Conservation (phyloP, 2,329 filamentous ascomycete genomes). For the Clarireedia hainanense region DNA sequence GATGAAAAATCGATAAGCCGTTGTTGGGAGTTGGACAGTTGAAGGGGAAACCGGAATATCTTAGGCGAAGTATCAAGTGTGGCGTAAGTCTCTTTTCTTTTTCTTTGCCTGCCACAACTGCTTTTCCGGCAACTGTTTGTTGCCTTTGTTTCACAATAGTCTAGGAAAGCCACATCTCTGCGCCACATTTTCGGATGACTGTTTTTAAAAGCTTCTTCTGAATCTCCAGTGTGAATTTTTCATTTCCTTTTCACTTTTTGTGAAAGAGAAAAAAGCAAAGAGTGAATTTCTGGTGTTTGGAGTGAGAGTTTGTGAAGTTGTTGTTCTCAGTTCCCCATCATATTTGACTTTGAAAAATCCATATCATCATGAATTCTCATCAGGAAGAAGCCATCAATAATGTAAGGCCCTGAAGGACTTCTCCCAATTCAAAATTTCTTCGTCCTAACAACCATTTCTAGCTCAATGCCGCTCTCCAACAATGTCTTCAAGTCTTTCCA, state of each 20-base stretch:
- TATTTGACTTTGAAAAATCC: neutral
- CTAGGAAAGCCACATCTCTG: neutral
- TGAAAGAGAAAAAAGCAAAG: neutral
- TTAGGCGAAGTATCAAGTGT: neutral
- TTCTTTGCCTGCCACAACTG: neutral
- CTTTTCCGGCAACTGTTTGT: neutral
- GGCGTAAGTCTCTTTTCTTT: neutral
- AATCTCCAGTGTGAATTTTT: too few species aligned
- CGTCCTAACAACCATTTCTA: neutral
- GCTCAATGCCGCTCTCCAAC: constrained; percentile 8
- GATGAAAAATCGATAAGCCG: neutral
- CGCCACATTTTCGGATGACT: too few species aligned
- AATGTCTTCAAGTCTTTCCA: constrained; percentile 4
- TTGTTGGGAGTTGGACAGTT: neutral
- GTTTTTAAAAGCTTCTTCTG: too few species aligned
- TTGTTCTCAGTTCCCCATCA: too few species aligned
- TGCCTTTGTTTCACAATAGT: neutral
- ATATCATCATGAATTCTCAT: constrained; percentile 6
- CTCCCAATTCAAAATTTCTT: neutral
- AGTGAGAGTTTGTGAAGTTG: neutral
- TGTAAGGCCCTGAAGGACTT: neutral
- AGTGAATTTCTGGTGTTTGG: neutral
- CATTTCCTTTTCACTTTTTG: neutral
- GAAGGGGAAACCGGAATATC: constrained; percentile 8
- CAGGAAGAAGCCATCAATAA: constrained; percentile 5